Evolutionary conservation across 768 basidiomycete species (phyloP), one percentile per base, ranked within the genome.

Genomic region (Psilocybe subaeruginosa): DNA sequence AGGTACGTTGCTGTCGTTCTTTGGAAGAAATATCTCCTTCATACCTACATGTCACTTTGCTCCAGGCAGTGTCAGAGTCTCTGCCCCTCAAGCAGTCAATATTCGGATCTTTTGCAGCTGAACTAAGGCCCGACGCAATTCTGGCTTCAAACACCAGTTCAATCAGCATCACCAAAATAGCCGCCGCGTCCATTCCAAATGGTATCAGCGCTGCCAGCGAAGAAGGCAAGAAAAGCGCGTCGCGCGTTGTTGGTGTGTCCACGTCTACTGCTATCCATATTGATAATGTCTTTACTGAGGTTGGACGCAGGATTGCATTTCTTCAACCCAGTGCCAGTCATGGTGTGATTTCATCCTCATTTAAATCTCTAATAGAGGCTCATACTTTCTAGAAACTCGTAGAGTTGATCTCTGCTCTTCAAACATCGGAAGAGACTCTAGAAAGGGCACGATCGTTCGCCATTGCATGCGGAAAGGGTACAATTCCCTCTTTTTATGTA

Each of bases 251-350:
- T 54, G 95, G 92, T 92, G 66, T 60, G 86, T 52, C 2, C 37
- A 48, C 1, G 12, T 19, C 14, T 49, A 12, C n/a, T 12, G n/a
- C 41, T 35, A 43, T 27, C 4, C 14, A n/a, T 3, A 6, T 57
- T 54, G 17, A n/a, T 31, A 48, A 3, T 6, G 31, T 9, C 30
- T 23, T 31, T 16, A 19, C 46, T 55, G 33, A 60, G 29, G 14
- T 8, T 9, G 29, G 29, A 12, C 7, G 46, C 52, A 94, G 93
- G 89, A 11, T 78, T 97, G 45, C 95, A 97, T 72, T 97, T 95
- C 80, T 97, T 97, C 79, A 97, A 98, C 69, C 96, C 96, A 3
- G 96, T 97, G 3, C 96, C 96, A 2, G 92, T 97, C 33, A 97
- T 97, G 95, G 92, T 93, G 70, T 54, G 84, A 65, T 11, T 16